Conservation (phyloP, 2,329 filamentous ascomycete species). For the Penicillium sp. region DNA sequence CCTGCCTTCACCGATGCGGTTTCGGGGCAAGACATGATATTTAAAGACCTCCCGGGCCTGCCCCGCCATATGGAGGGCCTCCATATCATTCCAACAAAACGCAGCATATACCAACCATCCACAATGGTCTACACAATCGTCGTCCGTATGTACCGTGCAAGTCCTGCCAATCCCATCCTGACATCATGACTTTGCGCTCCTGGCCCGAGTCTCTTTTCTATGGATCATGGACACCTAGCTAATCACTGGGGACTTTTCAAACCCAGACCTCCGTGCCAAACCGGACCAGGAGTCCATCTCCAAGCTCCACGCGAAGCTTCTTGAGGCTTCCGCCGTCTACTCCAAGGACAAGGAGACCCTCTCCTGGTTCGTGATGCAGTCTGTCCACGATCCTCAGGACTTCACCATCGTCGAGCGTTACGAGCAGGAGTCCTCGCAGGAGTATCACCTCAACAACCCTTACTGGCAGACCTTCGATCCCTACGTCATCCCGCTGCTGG, state of each 20-base stretch:
- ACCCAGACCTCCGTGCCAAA: slow-evolving; percentile 64
- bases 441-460: slow-evolving; percentile 65
- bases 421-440: slow-evolving; percentile 58
- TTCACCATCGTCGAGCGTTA: slow-evolving; percentile 77
- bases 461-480: slow-evolving; percentile 76
- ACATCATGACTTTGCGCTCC: background rate
- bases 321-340: slow-evolving; percentile 71
- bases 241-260: no score
- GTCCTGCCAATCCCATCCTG: no score
- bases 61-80: slow-evolving; percentile 13
- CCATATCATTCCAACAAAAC: slow-evolving; percentile 4
- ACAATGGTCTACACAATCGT: slow-evolving; percentile 34
- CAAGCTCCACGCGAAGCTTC: slow-evolving; percentile 68
- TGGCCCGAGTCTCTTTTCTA: background rate
- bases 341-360: slow-evolving; percentile 68
- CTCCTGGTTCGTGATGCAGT: slow-evolving; percentile 76
- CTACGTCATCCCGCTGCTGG: slow-evolving; percentile 67
- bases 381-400: slow-evolving; percentile 62
- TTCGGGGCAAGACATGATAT: background rate
- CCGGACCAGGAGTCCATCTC: slow-evolving; percentile 60
- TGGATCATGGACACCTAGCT: background rate
- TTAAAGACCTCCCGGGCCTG: background rate
- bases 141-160: slow-evolving; percentile 29
- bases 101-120: slow-evolving; percentile 2
- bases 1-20: background rate